Evolutionary conservation across 495 filamentous ascomycete species (phyloP), one percentile per base, ranked within the genome.

Genomic region (Pseudomonodictys pantanalensis): DNA sequence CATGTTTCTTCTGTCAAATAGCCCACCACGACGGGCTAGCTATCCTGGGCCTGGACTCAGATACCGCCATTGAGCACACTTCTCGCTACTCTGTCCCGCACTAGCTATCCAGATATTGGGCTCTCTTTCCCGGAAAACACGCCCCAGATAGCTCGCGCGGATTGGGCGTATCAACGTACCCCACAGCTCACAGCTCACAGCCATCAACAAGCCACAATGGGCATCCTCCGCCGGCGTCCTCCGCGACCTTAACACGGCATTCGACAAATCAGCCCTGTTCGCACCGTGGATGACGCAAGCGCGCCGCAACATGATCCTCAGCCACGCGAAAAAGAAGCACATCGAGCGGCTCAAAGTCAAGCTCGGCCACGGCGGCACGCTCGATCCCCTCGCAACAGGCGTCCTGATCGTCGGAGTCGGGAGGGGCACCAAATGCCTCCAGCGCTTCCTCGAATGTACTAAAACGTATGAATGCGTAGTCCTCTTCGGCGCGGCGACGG

Each of bases 281-380:
- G 75, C 77, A 10, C 86, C 90, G 12, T 87, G 86, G 80, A 73
- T 97, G 18, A 70, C 80, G 3, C 68, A 76, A 20, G 88, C 92
- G 65, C 75, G 67, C 38, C 68, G 73, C 1, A 65, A 71, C 6
- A 83, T 92, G 61, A 76, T 68, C 22, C 70, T 75, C 8, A 78
- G 72, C 68, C 80, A 86, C 70, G 77, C 77, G 6, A 28, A 58
- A 25, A 76, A 77, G 38, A 80, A 81, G 20, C 75, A 81, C 56
- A 68, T 74, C 39, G 65, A 75, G 32, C 73, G 79, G 0, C 58
- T 87, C 7, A 79, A 89, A 56, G 86, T 97, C 58, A 99, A 99
- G 76, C 87, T 97, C 65, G 93, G 93, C 18, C 93, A 99, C 75
- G 93, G 95, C 30, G 93, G 93, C 29, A 99, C 93, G 0, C 80